Evolutionary conservation across 1,284 basidiomycete species (phyloP).

Genomic region (Leccinum griseonigrum): DNA sequence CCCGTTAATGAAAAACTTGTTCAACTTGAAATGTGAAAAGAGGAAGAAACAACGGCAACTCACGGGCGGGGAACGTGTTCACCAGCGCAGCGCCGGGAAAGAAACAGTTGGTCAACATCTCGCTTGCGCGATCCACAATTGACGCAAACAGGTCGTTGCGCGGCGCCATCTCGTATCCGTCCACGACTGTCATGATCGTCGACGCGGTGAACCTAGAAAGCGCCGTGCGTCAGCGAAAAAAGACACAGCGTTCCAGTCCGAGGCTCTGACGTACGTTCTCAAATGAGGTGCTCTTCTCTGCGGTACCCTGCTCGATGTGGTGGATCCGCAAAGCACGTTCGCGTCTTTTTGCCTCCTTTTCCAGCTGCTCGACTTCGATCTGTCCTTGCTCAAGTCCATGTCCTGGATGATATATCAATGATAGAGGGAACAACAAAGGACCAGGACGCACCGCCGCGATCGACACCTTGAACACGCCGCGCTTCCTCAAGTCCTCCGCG

Average conservation of each 20-base stretch:
- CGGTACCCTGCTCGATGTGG: no score
- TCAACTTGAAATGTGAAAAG: not conserved
- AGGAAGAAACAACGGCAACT: conserved; percentile 1
- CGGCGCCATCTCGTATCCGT: conserved; percentile 34
- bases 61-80: conserved; percentile 31
- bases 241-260: not conserved
- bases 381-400: no score
- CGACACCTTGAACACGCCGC: no score
- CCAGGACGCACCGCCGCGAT: no score
- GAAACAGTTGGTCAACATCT: conserved; percentile 26
- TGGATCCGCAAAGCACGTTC: no score
- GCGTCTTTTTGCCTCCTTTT: no score
- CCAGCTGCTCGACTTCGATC: no score
- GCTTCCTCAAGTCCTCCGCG: no score
- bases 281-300: conserved; percentile 26
- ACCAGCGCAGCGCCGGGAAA: conserved; percentile 24
- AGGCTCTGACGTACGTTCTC: conserved; percentile 30
- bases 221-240: not conserved
- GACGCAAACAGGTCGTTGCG: conserved; percentile 32
- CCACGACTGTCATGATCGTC: conserved; percentile 33
- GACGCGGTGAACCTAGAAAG: conserved; percentile 24
- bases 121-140: conserved; percentile 31
- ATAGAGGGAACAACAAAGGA: no score
- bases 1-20: not conserved
- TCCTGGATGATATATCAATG: no score